Base-by-base conservation (phyloP, 108 stramenopile species). In the Cyclostephanos invisitatus region DNA sequence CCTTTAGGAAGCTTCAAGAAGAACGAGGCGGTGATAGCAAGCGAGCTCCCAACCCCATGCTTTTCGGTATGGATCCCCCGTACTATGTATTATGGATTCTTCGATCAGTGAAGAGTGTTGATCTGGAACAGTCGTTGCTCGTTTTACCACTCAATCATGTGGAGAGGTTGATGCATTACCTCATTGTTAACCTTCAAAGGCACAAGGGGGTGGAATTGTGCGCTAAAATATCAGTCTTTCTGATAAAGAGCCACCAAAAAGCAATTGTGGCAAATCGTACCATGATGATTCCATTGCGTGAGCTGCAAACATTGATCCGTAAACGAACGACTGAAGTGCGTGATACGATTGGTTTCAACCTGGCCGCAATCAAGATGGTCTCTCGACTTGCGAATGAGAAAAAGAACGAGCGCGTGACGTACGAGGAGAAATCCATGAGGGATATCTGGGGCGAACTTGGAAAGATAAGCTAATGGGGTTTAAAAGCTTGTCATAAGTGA, bases 121-220 rank as follows among this genome's bases (percentile, higher is more conserved):
- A 99, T 59, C 73, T 97, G 48, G 98, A 99, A 78, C 94, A 94
- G 63, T 91, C 94, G 17, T 67, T 99, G 58, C 85, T 97, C 17
- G 84, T 99, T 28, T 83, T 98, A 12, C 92, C 98, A 0, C 48
- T 98, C 20, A 83, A 79, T 25, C 84, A 93, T 75, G 84, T 94
- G 15, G 88, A 90, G 66, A 60, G 87, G 47, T 57, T 96, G 40
- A 64, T 94, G 28, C 86, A 87, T 71, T 93, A 92, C 60, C 75
- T 93, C 14, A 87, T 87, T 27, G 42, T 86, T 37, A 78, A 89
- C 7, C 59, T 95, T 58, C 64, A 82, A 49, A 63, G 66, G 27
- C 91, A 90, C 35, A 83, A 81, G 47, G 94, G 88, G 35, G 85
- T 94, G n/a, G 96, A 97, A 54, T 67, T 92, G 51, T 93, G 92